Conservation (phyloP, 345 rosid species). For the Syzygium aqueum region DNA sequence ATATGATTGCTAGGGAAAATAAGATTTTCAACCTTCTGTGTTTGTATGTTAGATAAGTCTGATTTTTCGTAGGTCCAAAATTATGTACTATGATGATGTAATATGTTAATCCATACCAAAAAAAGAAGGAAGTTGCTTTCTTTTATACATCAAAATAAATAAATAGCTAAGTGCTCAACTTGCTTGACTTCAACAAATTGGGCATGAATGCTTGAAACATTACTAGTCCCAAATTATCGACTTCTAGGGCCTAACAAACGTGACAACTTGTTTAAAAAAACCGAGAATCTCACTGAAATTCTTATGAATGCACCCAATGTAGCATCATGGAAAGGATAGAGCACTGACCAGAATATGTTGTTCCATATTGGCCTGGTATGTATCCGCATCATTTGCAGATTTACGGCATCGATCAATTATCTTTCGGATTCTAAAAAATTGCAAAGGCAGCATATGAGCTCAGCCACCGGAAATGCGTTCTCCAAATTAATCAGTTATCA, state of each 20-base stretch:
- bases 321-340: neutral
- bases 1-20: neutral
- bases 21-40: neutral
- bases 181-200: neutral
- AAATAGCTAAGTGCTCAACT: neutral
- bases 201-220: neutral
- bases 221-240: neutral
- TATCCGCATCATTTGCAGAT: neutral
- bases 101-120: neutral
- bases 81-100: neutral
- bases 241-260: neutral
- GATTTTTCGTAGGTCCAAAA: neutral
- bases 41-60: neutral
- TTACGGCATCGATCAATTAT: neutral
- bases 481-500: neutral
- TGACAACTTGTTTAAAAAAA: neutral
- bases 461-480: neutral
- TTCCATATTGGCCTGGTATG: neutral
- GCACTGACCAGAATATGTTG: neutral
- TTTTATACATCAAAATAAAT: neutral
- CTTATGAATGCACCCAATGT: neutral
- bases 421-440: slow-evolving; percentile 11
- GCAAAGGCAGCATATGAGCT: neutral
- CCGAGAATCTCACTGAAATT: neutral
- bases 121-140: neutral